Evolutionary conservation across 2,329 filamentous ascomycete species (phyloP), one percentile per base, ranked within the genome.

Genomic region (Chrysosporium keratinophilum): DNA sequence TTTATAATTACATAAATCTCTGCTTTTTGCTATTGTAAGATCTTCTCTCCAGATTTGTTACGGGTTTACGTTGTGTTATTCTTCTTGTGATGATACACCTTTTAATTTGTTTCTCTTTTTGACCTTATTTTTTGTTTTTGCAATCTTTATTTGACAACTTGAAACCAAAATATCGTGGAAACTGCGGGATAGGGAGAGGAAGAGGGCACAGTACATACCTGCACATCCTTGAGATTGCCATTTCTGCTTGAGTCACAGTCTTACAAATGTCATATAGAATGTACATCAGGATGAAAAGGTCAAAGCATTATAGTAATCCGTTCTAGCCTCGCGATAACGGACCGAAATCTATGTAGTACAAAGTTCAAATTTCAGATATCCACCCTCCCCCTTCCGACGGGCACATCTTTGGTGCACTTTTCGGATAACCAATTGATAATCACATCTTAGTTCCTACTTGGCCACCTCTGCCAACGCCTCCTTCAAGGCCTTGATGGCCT

Each of bases 401-500:
- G 5, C 14, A 19, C 40, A 10, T 10, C 4, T 42, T 5, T 42
- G 2, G 17, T 19, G 40, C 17, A 15, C 15, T 1, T 15, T 17
- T 3, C 2, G 40, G 17, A 5, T 14, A 40, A 11, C 7, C 14
- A 23, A 37, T 5, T 20, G 23, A 10, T 3, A 34, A 35, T 5
- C 45, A 39, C 19, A 15, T 35, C 28, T 23, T 1, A n/a, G 1
- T n/a, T 33, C 73, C 58, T 79, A 77, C 64, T 82, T 80, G 50
- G 88, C 88, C 54, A 82, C 84, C 71, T 95, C 90, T 1, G 75
- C 68, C 58, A 97, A 73, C 7, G 84, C 82, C 54, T 83, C 80
- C 73, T 85, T 83, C 61, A 98, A 71, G 43, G 87, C 86, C 61
- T 82, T 76, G 58, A 97, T 77, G 1, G 91, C 93, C 64, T 85